Base-by-base conservation (phyloP, 805 yeast genomes). In the Myxozyma sirexii region DNA sequence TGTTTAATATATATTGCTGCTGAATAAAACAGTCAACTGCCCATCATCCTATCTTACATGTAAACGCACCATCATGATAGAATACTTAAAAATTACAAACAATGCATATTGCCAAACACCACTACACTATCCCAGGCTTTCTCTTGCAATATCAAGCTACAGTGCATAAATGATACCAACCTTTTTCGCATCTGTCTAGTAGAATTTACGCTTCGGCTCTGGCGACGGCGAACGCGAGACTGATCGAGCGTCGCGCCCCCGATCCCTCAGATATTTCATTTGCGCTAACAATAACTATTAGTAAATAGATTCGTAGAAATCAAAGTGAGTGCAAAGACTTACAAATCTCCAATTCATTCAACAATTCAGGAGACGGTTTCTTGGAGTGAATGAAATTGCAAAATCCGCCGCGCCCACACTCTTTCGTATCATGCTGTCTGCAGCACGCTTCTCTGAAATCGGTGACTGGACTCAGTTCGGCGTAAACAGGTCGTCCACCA, bases 321-420 rank as follows among this genome's bases (percentile, higher is more conserved):
- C 4, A 27, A 12, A 27, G 21, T 37, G 6, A 2, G 1, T 7
- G 17, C 5, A 8, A 17, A 1, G 54, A 63, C 68, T 79, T 83
- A 2, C 82, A 74, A 15, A 71, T 59, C 38, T 75, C 76, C 56
- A 88, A 73, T 13, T 75, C 78, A 4, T 67, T 70, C 47, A 77
- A 71, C 29, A 85, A 69, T 13, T 72, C 76, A 5, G 69, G 68
- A 1, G 81, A 70, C 0, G 96, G 90, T 39, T 79, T 73, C 67
- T 85, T 78, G 2, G 86, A 79, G 72, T 92, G 98, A 82, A 90
- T 87, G 72, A 88, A 91, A 72, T 92, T 92, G 74, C 98, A 92
- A 68, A 82, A 81, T 33, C 85, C 88, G 1, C 91, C 93, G 70
- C 97, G 80, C n/a, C 79, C 81, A 70, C 98, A 92, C 13, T 75